Percentiles rank a stretch among this genome's conserved stretches.
Evolutionary conservation across 805 yeast genomes (phyloP).

Genomic region (Lachancea thermotolerans): DNA sequence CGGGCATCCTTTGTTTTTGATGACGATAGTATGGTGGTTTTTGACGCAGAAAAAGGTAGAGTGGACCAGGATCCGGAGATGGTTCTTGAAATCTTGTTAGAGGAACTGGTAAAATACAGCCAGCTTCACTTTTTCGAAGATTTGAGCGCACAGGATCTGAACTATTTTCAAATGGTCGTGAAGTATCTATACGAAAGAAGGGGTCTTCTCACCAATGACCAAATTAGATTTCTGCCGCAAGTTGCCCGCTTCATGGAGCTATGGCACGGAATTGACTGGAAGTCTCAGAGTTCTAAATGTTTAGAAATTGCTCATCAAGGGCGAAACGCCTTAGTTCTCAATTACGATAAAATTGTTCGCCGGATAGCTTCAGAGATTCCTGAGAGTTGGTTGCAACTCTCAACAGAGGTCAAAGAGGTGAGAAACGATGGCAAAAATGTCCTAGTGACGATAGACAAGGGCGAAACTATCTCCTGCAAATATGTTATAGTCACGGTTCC

Average conservation of each 20-base stretch:
- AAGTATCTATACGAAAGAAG: slow-evolving; percentile 43
- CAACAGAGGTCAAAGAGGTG: slow-evolving; percentile 36
- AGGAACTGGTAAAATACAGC: slow-evolving; percentile 54
- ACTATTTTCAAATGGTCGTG: slow-evolving; percentile 44
- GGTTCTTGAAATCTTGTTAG: slow-evolving; percentile 38
- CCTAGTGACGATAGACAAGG: slow-evolving; percentile 32
- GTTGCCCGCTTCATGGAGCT: slow-evolving; percentile 54
- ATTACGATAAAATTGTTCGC: slow-evolving; percentile 47
- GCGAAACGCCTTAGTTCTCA: slow-evolving; percentile 61
- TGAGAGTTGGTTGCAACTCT: slow-evolving; percentile 32
- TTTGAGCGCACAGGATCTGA: slow-evolving; percentile 42
- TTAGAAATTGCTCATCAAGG: slow-evolving; percentile 69
- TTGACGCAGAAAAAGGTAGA: slow-evolving; percentile 23
- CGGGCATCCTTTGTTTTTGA: slow-evolving; percentile 25
- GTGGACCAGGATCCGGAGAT: slow-evolving; percentile 24
- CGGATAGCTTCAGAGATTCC: slow-evolving; percentile 39
- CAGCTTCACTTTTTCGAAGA: slow-evolving; percentile 50
- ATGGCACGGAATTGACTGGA: slow-evolving; percentile 77
- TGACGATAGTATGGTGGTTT: slow-evolving; percentile 25
- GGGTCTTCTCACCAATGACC: slow-evolving; percentile 43
- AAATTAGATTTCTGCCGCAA: slow-evolving; percentile 45
- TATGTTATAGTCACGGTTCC: slow-evolving; percentile 72
- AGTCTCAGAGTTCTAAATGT: slow-evolving; percentile 57
- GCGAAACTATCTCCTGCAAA: slow-evolving; percentile 36
- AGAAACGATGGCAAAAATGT: slow-evolving; percentile 24